Base-by-base conservation (phyloP, 495 filamentous ascomycete species). In the Xylaria palmicola region DNA sequence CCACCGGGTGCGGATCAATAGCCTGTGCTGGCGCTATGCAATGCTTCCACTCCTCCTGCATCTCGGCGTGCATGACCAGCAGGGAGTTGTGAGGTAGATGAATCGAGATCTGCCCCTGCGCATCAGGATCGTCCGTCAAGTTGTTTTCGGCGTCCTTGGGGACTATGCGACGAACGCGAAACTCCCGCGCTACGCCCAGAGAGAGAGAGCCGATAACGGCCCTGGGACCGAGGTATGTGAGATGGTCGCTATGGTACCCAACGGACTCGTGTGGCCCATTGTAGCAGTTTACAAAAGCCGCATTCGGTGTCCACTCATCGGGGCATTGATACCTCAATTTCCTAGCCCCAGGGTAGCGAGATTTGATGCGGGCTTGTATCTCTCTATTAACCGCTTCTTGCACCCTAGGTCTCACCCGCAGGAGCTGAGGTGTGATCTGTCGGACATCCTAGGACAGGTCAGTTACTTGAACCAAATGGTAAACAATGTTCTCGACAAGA, bases 281-380 rank as follows among this genome's bases (percentile, higher is more conserved):
- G 68, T 98, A 98, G 74, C 90, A 93, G 68, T 98, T 98, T 0
- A 96, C 92, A 63, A 97, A 91, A 0, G 92, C 91, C 0, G 91
- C 91, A 65, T 97, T 98, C 7, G 93, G 88, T 29, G 71, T 77
- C 93, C 94, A 97, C 1, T 79, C 74, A 3, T 83, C 65, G 0
- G 90, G 79, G 1, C 87, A 88, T 64, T 96, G 92, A 65, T 90
- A 86, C 61, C 81, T 87, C 59, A 96, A 82, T 71, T 92, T 96
- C 70, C 84, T 80, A 17, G 86, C 84, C 10, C 74, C 76, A 32
- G 71, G 73, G 0, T 92, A 88, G 36, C 79, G 75, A 7, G 81
- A 77, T 17, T 77, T 76, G 59, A 91, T 91, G 13, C 90, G 86
- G 15, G 74, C 76, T 32, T 81, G 74, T 27, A 96, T 86, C 62